Conservation (phyloP, 2,329 filamentous ascomycete genomes). For the Esteya vermicola region DNA sequence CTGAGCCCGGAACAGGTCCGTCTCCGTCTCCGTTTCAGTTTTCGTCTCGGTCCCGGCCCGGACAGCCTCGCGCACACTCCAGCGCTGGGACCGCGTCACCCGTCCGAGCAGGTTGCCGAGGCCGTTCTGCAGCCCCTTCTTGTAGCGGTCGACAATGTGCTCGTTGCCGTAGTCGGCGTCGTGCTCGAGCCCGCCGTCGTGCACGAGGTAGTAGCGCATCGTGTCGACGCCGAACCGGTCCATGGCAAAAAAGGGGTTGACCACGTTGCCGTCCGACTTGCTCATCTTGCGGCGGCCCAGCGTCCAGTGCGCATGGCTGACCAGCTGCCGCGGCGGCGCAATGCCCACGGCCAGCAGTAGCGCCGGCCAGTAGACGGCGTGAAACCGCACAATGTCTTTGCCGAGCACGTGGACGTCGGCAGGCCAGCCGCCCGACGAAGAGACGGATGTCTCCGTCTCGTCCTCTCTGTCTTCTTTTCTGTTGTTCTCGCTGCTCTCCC, state of each 20-base stretch:
- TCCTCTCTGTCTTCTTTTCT: not conserved
- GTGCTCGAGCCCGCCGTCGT: conserved; percentile 59
- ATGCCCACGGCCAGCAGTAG: conserved; percentile 80
- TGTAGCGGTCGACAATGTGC: conserved; percentile 61
- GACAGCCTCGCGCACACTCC: conserved; percentile 51
- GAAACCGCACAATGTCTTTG: conserved; percentile 93
- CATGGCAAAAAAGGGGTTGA: conserved; percentile 85
- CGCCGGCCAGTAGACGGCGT: conserved; percentile 96
- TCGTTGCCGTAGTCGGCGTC: conserved; percentile 80
- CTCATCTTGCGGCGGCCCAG: conserved; percentile 90
- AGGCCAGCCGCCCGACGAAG: conserved; percentile 66
- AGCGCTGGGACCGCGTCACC: conserved; percentile 52
- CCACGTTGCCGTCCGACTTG: conserved; percentile 87
- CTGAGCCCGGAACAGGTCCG: conserved; percentile 3
- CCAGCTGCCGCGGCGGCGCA: conserved; percentile 61
- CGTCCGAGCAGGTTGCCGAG: conserved; percentile 71
- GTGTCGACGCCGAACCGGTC: conserved; percentile 78
- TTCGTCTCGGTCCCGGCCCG: conserved; percentile 12
- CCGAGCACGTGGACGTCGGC: conserved; percentile 86
- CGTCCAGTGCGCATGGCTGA: conserved; percentile 93
- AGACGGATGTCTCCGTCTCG: too few species aligned
- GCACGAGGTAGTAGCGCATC: conserved; percentile 78
- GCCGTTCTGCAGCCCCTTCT: conserved; percentile 60
- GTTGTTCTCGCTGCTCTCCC: not conserved
- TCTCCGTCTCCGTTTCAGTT: too few species aligned